Conservation (phyloP, 371 early-diverging fungal species). For the Phascolomyces articulosus region DNA sequence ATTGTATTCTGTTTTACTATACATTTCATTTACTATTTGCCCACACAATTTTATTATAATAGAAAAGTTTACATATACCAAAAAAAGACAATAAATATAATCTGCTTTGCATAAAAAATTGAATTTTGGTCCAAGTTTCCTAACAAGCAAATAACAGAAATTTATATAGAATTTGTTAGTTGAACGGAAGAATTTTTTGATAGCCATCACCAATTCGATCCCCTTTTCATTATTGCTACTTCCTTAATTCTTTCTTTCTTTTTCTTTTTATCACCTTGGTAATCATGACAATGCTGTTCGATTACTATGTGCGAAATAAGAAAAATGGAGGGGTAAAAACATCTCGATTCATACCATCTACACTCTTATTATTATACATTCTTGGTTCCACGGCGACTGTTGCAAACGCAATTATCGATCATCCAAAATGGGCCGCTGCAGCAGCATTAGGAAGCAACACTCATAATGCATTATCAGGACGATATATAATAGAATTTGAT, state of each 20-base stretch:
- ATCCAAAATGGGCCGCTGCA: conserved; percentile 16
- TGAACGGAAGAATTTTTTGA: background rate
- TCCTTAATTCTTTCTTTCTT: background rate
- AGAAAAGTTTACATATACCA: too few relatives aligned
- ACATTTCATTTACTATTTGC: too few relatives aligned
- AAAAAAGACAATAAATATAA: background rate
- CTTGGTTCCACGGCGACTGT: too few relatives aligned
- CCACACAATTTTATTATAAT: too few relatives aligned
- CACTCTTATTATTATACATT: background rate
- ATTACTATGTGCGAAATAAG: too few relatives aligned
- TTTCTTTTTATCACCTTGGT: background rate
- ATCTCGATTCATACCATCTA: background rate
- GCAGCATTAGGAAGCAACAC: background rate
- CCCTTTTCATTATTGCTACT: too few relatives aligned
- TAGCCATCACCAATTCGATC: too few relatives aligned
- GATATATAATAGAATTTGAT: conserved; percentile 43
- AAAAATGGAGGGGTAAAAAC: too few relatives aligned
- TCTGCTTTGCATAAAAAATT: background rate
- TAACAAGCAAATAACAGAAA: background rate
- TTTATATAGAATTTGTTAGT: background rate
- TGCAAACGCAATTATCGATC: too few relatives aligned
- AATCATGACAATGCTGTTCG: too few relatives aligned
- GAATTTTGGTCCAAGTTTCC: too few relatives aligned
- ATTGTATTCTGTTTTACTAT: too few relatives aligned
- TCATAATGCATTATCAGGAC: conserved; percentile 23